Conservation (phyloP, 2,329 filamentous ascomycete genomes). For the Fusarium paranaense region DNA sequence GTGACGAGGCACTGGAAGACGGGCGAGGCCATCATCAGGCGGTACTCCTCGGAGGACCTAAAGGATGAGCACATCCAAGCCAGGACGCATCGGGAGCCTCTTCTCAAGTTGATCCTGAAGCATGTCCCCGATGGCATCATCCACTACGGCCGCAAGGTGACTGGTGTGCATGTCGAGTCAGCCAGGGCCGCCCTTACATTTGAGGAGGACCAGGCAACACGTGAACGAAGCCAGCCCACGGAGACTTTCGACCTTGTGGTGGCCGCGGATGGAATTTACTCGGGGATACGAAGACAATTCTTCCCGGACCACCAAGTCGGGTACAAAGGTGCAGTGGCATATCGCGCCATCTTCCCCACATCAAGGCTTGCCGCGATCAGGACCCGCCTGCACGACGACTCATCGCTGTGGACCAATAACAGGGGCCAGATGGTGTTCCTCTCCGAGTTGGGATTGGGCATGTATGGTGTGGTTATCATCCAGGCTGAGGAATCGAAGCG, state of each 20-base stretch:
- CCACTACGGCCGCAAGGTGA: background rate
- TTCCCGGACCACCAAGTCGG: background rate
- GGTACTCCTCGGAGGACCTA: background rate
- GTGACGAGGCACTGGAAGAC: background rate
- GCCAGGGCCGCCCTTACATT: background rate
- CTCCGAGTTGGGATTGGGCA: background rate
- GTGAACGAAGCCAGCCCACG: background rate
- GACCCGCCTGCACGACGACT: background rate
- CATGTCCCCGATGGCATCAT: background rate
- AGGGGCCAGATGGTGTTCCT: background rate
- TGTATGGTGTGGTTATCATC: background rate
- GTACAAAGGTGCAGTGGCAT: background rate
- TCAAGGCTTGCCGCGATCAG: background rate
- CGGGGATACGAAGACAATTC: background rate
- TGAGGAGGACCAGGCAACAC: background rate
- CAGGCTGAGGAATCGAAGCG: background rate
- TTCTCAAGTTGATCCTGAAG: background rate
- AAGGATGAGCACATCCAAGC: background rate
- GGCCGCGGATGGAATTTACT: background rate
- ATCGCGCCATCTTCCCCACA: background rate
- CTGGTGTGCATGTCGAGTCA: background rate
- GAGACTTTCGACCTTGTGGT: background rate
- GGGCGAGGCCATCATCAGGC: background rate
- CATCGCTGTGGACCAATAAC: background rate
- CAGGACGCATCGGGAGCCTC: background rate